A percentile compares a stretch with the other conserved stretches of the same genome.
Conservation (phyloP, 2,329 filamentous ascomycete genomes). For the Fusarium marasasianum region DNA sequence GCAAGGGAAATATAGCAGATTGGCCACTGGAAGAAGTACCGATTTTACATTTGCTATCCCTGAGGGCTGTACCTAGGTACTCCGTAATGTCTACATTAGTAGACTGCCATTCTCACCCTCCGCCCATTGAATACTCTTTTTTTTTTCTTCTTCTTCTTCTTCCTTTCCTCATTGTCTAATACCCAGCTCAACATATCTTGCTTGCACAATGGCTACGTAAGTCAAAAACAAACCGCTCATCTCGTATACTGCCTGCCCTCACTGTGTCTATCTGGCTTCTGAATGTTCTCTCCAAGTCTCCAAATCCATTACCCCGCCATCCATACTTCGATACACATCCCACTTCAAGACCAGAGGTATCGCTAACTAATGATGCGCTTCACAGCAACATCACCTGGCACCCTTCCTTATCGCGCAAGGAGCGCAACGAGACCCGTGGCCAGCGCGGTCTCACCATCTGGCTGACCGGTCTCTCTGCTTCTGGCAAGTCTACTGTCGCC, state of each 20-base stretch:
- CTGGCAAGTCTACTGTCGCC: slow-evolving; percentile 96
- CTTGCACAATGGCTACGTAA: slow-evolving; percentile 48
- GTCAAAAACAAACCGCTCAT: slow-evolving; percentile 16
- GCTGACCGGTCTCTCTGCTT: slow-evolving; percentile 96
- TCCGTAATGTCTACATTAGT: neutral
- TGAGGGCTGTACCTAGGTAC: too few relatives aligned
- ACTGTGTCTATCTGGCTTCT: neutral
- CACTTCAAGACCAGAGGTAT: slow-evolving; percentile 15
- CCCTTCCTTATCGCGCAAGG: slow-evolving; percentile 78
- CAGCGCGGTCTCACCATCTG: slow-evolving; percentile 95
- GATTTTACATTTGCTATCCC: too few relatives aligned
- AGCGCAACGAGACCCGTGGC: slow-evolving; percentile 78
- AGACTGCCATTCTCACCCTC: neutral
- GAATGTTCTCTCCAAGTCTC: slow-evolving; percentile 1
- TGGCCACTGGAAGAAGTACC: too few relatives aligned
- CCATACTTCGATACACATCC: neutral
- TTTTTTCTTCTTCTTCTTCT: neutral
- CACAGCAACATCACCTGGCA: slow-evolving; percentile 91
- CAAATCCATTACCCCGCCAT: slow-evolving; percentile 29
- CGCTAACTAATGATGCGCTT: slow-evolving; percentile 7
- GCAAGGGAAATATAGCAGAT: too few relatives aligned
- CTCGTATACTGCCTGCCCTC: neutral
- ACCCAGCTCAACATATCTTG: neutral
- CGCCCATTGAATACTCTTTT: neutral
- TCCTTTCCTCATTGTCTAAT: slow-evolving; percentile 3